Evolutionary conservation across 1,284 basidiomycete genomes (phyloP).

Genomic region (Ustilago trichophora): DNA sequence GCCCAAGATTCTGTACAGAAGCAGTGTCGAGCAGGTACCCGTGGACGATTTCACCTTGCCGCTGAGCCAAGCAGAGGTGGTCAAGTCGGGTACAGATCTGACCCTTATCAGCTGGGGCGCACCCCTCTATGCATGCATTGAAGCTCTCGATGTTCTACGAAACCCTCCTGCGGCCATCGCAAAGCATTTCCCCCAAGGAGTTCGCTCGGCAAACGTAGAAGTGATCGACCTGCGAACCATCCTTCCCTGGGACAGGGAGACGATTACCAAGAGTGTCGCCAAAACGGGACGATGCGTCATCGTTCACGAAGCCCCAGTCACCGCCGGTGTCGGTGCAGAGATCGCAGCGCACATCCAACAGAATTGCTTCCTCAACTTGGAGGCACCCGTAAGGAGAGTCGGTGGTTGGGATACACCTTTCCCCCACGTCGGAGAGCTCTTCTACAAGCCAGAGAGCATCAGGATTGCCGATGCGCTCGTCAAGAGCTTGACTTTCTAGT

Average conservation of each 20-base stretch:
- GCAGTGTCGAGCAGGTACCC: constrained; percentile 91
- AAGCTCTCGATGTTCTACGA: constrained; percentile 76
- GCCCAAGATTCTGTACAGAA: constrained; percentile 87
- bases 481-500: constrained; percentile 36
- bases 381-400: constrained; percentile 48
- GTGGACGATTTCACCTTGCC: constrained; percentile 85
- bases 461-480: constrained; percentile 51
- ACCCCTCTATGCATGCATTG: constrained; percentile 87
- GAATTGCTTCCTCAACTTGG: constrained; percentile 54
- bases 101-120: constrained; percentile 92
- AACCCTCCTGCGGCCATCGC: constrained; percentile 77
- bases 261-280: constrained; percentile 40
- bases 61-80: constrained; percentile 79
- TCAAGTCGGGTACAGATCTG: constrained; percentile 79
- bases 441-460: constrained; percentile 56
- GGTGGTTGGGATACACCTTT: constrained; percentile 59
- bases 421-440: constrained; percentile 54
- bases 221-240: constrained; percentile 90
- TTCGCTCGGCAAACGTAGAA: constrained; percentile 81
- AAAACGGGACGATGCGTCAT: constrained; percentile 60
- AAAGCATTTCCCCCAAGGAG: constrained; percentile 74
- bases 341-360: constrained; percentile 56
- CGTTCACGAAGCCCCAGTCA: constrained; percentile 61
- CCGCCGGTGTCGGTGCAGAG: constrained; percentile 55
- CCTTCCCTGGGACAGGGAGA: constrained; percentile 85